Percentiles rank a stretch among this genome's conserved stretches.
Conservation (phyloP, 495 filamentous ascomycete genomes). For the Hypoxylon rickii region DNA sequence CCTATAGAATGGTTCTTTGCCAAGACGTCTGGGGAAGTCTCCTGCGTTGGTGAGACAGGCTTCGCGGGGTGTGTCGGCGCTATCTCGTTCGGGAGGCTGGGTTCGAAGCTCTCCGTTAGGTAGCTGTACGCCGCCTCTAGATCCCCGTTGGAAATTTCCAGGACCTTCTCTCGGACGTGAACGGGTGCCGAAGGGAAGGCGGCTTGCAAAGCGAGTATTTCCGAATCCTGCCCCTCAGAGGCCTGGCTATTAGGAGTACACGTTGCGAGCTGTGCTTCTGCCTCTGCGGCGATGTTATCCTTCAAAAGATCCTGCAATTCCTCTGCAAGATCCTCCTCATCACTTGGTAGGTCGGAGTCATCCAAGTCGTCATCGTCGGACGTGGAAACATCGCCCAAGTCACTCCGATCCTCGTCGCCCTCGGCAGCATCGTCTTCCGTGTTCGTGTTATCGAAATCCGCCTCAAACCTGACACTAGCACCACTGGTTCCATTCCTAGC, state of each 20-base stretch:
- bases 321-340: slow-evolving; percentile 40
- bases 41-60: not conserved
- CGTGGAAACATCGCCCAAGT: slow-evolving; percentile 20
- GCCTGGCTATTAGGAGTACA: no score
- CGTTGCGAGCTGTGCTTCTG: slow-evolving; percentile 19
- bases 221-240: not conserved
- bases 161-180: slow-evolving; percentile 33
- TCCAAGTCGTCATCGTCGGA: slow-evolving; percentile 27
- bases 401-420: slow-evolving; percentile 35
- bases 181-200: slow-evolving; percentile 42
- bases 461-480: slow-evolving; percentile 13
- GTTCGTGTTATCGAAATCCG: slow-evolving; percentile 24
- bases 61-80: not conserved
- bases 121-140: slow-evolving; percentile 20
- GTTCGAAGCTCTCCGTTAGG: slow-evolving; percentile 16
- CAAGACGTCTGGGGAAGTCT: not conserved
- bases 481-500: not conserved
- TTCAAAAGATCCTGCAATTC: slow-evolving; percentile 23
- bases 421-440: slow-evolving; percentile 17
- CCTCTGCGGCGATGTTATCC: slow-evolving; percentile 25
- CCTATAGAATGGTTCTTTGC: not conserved
- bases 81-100: slow-evolving; percentile 10
- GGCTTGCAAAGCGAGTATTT: slow-evolving; percentile 29
- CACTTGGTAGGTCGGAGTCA: slow-evolving; percentile 11
- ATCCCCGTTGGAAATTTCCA: slow-evolving; percentile 26